phyloP scores from a whole-genome alignment of 768 basidiomycete species.

The Termitomyces bulborhizus region DNA sequence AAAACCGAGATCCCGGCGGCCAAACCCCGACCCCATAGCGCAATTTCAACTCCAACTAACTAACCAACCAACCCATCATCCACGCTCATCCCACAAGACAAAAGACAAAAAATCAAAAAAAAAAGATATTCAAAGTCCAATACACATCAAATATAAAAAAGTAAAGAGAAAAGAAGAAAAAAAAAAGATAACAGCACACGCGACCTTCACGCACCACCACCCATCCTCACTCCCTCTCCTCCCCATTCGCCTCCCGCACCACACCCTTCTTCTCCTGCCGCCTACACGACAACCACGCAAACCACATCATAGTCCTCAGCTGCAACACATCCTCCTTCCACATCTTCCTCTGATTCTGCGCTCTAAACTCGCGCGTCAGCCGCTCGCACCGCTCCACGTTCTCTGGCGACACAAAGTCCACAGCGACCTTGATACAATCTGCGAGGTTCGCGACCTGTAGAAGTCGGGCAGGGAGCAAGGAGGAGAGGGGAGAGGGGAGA shows the following conservation, averaged over 20 bases:
- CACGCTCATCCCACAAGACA: too few species aligned
- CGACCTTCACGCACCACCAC: background rate
- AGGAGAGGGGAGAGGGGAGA: background rate
- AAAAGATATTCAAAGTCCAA: too few species aligned
- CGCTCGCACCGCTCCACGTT: conserved; percentile 83
- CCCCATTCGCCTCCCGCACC: background rate
- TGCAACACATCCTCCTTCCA: conserved; percentile 97
- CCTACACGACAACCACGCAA: conserved; percentile 75
- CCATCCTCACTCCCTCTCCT: background rate
- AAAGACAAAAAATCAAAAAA: too few species aligned
- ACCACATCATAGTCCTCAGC: conserved; percentile 91
- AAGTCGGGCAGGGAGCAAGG: background rate
- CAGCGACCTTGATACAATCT: conserved; percentile 95
- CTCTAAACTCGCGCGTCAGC: conserved; percentile 84
- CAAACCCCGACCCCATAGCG: too few species aligned
- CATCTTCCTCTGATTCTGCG: conserved; percentile 78
- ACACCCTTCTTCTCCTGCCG: conserved; percentile 21
- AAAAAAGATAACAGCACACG: too few species aligned
- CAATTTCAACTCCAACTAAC: too few species aligned
- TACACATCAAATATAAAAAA: too few species aligned
- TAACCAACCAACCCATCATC: too few species aligned
- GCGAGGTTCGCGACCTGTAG: conserved; percentile 81
- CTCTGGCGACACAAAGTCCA: conserved; percentile 93
- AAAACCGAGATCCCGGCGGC: too few species aligned
- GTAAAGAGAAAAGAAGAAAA: too few species aligned